A percentile compares a stretch with the other conserved stretches of the same genome.
Conservation (phyloP, 345 rosid genomes). For the Boechera stricta region DNA sequence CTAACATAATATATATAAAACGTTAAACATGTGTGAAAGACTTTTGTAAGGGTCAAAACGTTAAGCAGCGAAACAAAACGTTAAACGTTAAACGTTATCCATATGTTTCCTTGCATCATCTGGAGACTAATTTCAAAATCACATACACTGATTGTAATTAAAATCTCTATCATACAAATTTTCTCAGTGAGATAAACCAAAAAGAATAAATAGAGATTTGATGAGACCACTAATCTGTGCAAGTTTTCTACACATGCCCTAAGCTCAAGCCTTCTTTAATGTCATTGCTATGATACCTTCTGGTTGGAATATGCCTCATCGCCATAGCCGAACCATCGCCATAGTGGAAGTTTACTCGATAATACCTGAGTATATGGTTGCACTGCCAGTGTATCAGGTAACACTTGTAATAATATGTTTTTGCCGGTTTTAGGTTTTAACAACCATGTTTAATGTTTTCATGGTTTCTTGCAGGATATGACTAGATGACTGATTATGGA, state of each 20-base stretch:
- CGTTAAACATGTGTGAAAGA: too few species aligned
- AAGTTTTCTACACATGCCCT: slow-evolving; percentile 58
- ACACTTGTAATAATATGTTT: too few species aligned
- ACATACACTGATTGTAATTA: background rate
- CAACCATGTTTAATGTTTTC: too few species aligned
- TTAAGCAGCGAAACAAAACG: too few species aligned
- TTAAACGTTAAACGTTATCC: slow-evolving; percentile 44
- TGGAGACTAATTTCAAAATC: slow-evolving; percentile 40
- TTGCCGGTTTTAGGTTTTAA: too few species aligned
- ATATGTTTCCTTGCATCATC: slow-evolving; percentile 98
- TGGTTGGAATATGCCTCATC: slow-evolving; percentile 42
- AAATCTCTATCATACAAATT: background rate
- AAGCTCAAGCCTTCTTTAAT: slow-evolving; percentile 8
- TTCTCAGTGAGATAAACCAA: background rate
- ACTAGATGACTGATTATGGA: too few species aligned
- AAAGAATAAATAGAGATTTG: slow-evolving; percentile 2
- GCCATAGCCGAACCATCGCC: slow-evolving; percentile 48
- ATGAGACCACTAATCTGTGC: slow-evolving; percentile 66
- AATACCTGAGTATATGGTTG: too few species aligned
- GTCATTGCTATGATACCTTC: slow-evolving; percentile 55
- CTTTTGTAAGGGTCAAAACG: too few species aligned
- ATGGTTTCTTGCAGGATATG: too few species aligned
- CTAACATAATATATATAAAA: too few species aligned
- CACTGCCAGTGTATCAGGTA: too few species aligned
- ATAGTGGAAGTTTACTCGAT: too few species aligned